Percentiles rank a stretch among this genome's conserved stretches.
phyloP scores from a whole-genome alignment of 73 alveolate species.

The Tetrahymena elliotti region DNA sequence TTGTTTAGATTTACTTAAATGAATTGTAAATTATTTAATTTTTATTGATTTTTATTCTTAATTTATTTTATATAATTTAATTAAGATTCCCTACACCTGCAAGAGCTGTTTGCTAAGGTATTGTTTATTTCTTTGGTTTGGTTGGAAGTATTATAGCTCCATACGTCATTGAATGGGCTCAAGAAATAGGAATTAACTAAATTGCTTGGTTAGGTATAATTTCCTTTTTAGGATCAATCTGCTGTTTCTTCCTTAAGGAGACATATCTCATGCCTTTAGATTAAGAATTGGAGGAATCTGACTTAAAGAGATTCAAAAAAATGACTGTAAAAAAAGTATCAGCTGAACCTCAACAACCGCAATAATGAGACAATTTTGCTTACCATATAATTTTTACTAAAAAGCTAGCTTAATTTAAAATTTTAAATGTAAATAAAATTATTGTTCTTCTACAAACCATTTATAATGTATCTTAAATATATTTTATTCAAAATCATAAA shows the following conservation, averaged over 20 bases:
- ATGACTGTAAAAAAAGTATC: background rate
- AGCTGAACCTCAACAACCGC: background rate
- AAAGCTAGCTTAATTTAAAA: too few relatives aligned
- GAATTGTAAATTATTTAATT: background rate
- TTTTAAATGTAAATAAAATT: too few relatives aligned
- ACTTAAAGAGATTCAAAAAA: background rate
- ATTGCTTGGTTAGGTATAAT: background rate
- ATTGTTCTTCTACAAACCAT: too few relatives aligned
- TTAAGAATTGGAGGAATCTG: background rate
- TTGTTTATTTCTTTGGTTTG: background rate
- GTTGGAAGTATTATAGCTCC: background rate
- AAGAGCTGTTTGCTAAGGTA: background rate
- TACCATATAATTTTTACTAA: background rate
- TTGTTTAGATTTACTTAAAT: background rate
- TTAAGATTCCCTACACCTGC: background rate
- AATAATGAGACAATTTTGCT: background rate
- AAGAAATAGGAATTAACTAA: background rate
- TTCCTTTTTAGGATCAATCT: background rate
- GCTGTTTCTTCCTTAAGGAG: background rate
- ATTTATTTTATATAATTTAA: too few relatives aligned
- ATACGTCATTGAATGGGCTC: background rate
- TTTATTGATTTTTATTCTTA: too few relatives aligned
- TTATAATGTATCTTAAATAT: too few relatives aligned
- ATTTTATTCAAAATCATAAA: too few relatives aligned
- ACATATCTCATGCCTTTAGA: background rate